Evolutionary conservation across 345 rosid species (phyloP).

Genomic region (Salix dunnii): DNA sequence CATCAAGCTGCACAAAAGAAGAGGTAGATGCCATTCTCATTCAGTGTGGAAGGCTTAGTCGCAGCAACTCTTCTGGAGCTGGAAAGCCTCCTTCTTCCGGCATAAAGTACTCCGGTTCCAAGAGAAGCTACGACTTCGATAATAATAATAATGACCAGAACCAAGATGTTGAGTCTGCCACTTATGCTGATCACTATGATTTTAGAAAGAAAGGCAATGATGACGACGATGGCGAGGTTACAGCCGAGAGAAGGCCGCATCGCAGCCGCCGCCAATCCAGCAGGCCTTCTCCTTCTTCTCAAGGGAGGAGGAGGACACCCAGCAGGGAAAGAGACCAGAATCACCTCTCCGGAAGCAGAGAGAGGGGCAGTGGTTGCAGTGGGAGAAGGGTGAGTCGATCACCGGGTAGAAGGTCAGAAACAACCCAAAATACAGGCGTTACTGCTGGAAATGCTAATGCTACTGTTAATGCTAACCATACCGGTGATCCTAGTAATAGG

Average conservation of each 20-base stretch:
- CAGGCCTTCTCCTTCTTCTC: slow-evolving; percentile 35
- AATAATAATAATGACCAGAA: slow-evolving; percentile 32
- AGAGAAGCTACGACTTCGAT: slow-evolving; percentile 85
- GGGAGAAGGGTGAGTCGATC: slow-evolving; percentile 80
- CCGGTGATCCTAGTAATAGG: slow-evolving; percentile 24
- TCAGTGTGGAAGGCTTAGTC: slow-evolving; percentile 89
- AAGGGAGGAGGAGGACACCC: slow-evolving; percentile 86
- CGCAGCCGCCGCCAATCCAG: slow-evolving; percentile 54
- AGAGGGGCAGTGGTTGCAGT: slow-evolving; percentile 39
- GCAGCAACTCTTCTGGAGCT: slow-evolving; percentile 60
- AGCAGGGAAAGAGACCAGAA: slow-evolving; percentile 81
- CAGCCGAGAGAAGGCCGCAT: slow-evolving; percentile 36
- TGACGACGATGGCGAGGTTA: slow-evolving; percentile 36
- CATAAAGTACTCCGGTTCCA: slow-evolving; percentile 73
- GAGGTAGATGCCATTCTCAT: slow-evolving; percentile 91
- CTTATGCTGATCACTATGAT: slow-evolving; percentile 15
- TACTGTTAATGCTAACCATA: not conserved
- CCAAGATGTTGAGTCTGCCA: slow-evolving; percentile 15
- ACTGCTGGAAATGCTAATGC: slow-evolving; percentile 19
- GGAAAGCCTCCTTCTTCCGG: slow-evolving; percentile 38
- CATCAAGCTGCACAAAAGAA: slow-evolving; percentile 65
- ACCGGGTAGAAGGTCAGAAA: slow-evolving; percentile 73
- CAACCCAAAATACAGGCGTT: not conserved
- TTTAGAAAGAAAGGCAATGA: slow-evolving; percentile 17
- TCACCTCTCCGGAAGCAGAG: slow-evolving; percentile 51